Conservation (phyloP, 73 alveolate species). For the Stentor roeselii region DNA sequence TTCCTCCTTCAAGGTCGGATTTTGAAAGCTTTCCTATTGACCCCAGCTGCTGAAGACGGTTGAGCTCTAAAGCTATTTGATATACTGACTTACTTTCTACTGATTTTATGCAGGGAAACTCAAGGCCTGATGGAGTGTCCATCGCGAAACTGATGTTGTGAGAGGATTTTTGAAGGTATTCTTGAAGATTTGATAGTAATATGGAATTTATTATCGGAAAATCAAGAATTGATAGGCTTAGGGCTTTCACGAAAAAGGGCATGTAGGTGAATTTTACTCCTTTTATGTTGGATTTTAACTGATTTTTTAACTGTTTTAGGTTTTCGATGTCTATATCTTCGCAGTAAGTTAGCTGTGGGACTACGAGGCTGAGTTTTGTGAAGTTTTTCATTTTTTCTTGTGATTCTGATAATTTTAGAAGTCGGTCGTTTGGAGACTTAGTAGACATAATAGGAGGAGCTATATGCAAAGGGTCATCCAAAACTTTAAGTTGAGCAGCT, state of each 20-base stretch:
- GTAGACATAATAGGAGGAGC: conserved; percentile 8
- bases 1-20: conserved; percentile 74
- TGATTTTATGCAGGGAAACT: conserved; percentile 76
- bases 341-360: conserved; percentile 71
- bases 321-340: conserved; percentile 72
- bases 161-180: conserved; percentile 60
- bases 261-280: conserved; percentile 58
- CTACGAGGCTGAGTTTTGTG: conserved; percentile 67
- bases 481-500: no score
- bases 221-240: conserved; percentile 64
- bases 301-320: conserved; percentile 55
- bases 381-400: conserved; percentile 77
- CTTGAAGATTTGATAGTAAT: conserved; percentile 57
- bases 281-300: conserved; percentile 43
- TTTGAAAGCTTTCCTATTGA: conserved; percentile 54
- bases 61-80: conserved; percentile 64
- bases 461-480: conserved; percentile 4
- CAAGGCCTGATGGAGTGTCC: conserved; percentile 80
- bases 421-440: conserved; percentile 12
- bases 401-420: conserved; percentile 61
- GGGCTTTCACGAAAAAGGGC: conserved; percentile 78
- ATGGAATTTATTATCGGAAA: conserved; percentile 66
- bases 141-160: conserved; percentile 84
- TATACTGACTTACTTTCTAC: conserved; percentile 65
- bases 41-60: conserved; percentile 53